A percentile compares a stretch with the other conserved stretches of the same genome.
phyloP scores from a whole-genome alignment of 495 filamentous ascomycete species.

The Pyrenopolyporus hunteri region DNA sequence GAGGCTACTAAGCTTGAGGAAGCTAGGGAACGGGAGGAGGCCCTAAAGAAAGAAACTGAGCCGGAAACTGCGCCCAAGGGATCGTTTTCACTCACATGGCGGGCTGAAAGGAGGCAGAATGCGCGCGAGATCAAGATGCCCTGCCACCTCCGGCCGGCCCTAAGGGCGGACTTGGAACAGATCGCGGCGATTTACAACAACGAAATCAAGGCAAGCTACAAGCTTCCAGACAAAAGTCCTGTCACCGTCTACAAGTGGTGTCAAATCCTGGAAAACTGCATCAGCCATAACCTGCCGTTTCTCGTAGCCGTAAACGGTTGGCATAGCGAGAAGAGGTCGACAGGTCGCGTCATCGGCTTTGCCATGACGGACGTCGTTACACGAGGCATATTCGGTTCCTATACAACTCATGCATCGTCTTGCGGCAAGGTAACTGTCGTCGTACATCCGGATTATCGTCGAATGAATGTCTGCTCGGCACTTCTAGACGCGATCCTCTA shows the following conservation, averaged over 20 bases:
- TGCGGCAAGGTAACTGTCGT: slow-evolving; percentile 42
- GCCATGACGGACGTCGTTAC: slow-evolving; percentile 30
- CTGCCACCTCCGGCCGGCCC: slow-evolving; percentile 46
- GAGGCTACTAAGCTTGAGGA: neutral
- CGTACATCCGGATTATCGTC: slow-evolving; percentile 44
- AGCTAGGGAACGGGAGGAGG: neutral
- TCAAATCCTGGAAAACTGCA: slow-evolving; percentile 35
- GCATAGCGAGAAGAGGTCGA: neutral
- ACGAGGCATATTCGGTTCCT: slow-evolving; percentile 23
- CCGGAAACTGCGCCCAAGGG: no score
- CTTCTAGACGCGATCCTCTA: slow-evolving; percentile 46
- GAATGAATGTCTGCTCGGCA: slow-evolving; percentile 44
- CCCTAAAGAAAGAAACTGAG: no score
- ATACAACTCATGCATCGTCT: slow-evolving; percentile 2
- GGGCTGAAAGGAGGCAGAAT: no score
- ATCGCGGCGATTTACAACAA: slow-evolving; percentile 47
- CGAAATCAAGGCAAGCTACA: slow-evolving; percentile 43
- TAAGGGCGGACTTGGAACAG: slow-evolving; percentile 36
- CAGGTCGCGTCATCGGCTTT: slow-evolving; percentile 44
- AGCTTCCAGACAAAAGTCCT: slow-evolving; percentile 40
- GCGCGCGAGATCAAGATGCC: slow-evolving; percentile 36
- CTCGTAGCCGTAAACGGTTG: slow-evolving; percentile 47
- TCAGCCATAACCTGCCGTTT: slow-evolving; percentile 45
- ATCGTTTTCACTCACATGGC: no score
- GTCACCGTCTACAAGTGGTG: slow-evolving; percentile 25